Percentiles rank a stretch among this genome's conserved stretches.
Conservation (phyloP, 192 early-diverging fungal genomes). For the Rhizoclosmatium globosum region DNA sequence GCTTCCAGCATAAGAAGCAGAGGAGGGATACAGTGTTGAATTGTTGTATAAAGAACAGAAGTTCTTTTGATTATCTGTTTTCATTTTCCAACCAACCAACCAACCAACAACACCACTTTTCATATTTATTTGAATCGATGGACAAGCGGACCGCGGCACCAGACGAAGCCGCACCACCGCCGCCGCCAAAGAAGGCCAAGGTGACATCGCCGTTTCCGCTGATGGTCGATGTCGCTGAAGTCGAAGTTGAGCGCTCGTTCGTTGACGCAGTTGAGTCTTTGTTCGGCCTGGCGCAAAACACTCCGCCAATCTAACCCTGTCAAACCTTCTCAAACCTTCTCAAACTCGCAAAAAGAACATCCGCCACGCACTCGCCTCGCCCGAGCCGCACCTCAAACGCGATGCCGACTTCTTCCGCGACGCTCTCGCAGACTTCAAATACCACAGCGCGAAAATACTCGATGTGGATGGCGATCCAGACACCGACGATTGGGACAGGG, state of each 20-base stretch:
- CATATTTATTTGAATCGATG: too few relatives aligned
- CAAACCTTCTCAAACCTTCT: too few relatives aligned
- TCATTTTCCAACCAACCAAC: too few relatives aligned
- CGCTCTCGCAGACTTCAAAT: neutral
- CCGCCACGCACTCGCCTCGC: neutral
- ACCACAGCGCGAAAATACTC: neutral
- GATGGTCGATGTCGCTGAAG: neutral
- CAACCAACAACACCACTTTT: too few relatives aligned
- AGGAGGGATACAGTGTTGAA: neutral
- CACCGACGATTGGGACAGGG: constrained; percentile 1
- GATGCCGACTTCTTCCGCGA: neutral
- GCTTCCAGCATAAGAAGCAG: constrained; percentile 61
- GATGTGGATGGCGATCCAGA: neutral
- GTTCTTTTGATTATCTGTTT: too few relatives aligned
- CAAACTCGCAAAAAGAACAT: neutral
- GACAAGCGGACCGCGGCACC: too few relatives aligned
- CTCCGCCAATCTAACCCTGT: too few relatives aligned
- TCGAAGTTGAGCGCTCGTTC: neutral
- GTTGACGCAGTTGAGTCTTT: neutral
- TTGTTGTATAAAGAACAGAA: neutral
- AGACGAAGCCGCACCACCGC: too few relatives aligned
- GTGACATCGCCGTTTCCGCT: neutral
- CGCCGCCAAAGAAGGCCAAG: too few relatives aligned
- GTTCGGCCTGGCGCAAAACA: too few relatives aligned
- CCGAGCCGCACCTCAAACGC: neutral